Percentiles rank a stretch among this genome's conserved stretches.
Conservation (phyloP, 257 asterid genomes). For the Plantago major region DNA sequence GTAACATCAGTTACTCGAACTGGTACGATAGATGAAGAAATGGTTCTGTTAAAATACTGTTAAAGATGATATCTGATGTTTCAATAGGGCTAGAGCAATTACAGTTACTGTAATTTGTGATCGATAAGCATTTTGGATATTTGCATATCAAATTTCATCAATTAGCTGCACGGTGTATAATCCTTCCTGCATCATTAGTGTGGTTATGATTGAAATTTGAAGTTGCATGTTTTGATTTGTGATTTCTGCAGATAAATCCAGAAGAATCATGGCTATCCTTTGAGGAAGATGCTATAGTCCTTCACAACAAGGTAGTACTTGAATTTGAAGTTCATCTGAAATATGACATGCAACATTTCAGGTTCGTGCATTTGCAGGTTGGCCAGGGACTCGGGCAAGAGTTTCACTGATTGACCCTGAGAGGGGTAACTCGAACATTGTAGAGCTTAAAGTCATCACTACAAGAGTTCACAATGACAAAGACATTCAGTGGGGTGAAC, state of each 20-base stretch:
- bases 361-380: constrained; percentile 99
- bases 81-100: too few relatives aligned
- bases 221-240: constrained; percentile 10
- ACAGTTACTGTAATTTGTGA: too few relatives aligned
- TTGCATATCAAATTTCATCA: too few relatives aligned
- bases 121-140: too few relatives aligned
- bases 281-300: constrained; percentile 58
- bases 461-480: constrained; percentile 46
- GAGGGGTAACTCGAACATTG: constrained; percentile 32
- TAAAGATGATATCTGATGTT: too few relatives aligned
- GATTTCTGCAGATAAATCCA: constrained; percentile 53
- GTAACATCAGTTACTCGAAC: too few relatives aligned
- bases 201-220: not conserved
- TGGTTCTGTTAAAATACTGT: too few relatives aligned
- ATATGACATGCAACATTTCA: constrained; percentile 46
- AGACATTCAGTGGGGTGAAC: constrained; percentile 31
- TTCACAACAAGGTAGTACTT: constrained; percentile 79
- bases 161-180: too few relatives aligned
- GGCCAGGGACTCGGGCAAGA: constrained; percentile 97
- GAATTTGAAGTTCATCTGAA: constrained; percentile 17
- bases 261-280: constrained; percentile 88
- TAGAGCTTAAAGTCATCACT: constrained; percentile 74
- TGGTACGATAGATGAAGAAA: too few relatives aligned
- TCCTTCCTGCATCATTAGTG: too few relatives aligned
- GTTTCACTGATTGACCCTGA: constrained; percentile 40